Base-by-base conservation (phyloP, 2,329 filamentous ascomycete genomes). In the Atkinsonella hypoxylon region DNA sequence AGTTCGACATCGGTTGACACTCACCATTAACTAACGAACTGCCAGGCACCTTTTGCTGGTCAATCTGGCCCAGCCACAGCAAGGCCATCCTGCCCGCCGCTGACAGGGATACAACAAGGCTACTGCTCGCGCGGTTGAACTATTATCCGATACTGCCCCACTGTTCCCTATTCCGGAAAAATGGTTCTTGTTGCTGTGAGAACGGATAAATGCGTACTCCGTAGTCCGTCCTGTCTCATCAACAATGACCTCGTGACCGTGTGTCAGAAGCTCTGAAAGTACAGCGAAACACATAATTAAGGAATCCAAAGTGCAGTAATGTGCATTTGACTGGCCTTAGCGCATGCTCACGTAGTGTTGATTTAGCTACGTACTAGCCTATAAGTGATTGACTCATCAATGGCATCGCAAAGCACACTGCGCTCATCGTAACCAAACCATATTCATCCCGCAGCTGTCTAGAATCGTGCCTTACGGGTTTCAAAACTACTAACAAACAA, bases 1-100 rank as follows among this genome's bases (percentile, higher is more conserved):
- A 53, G 45, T 48, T 39, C 49, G 46, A 46, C 48, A 34, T 41
- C 36, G 45, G 31, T 45, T 48, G 39, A 50, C 41, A 42, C 45
- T 53, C 20, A 41, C 43, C 26, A 26, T 26, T 26, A 52, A 47
- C 45, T 50, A n/a, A n/a, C n/a, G n/a, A n/a, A n/a, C n/a, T n/a
- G n/a, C n/a, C n/a, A n/a, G n/a, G 47, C 39, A 47, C 39, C 32
- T 48, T 44, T 7, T 49, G 42, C 42, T 45, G 30, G 42, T 45
- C 47, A 45, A 17, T 31, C 17, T 22, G 43, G 26, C 32, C 31
- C 43, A 49, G 47, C 51, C 47, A 50, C 44, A 47, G 22, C 17
- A 20, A 17, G 15, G 22, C 18, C 6, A 45, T 36, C 39, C 15
- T 38, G 38, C 22, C 26, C 22, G 22, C 18, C 18, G 47, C 26